A percentile compares a stretch with the other conserved stretches of the same genome.
These are phyloP conservation scores for Zygnema circumcarinatum DNA, from an alignment of 139 green algal genomes.

Conservation along the genomic window DNA sequence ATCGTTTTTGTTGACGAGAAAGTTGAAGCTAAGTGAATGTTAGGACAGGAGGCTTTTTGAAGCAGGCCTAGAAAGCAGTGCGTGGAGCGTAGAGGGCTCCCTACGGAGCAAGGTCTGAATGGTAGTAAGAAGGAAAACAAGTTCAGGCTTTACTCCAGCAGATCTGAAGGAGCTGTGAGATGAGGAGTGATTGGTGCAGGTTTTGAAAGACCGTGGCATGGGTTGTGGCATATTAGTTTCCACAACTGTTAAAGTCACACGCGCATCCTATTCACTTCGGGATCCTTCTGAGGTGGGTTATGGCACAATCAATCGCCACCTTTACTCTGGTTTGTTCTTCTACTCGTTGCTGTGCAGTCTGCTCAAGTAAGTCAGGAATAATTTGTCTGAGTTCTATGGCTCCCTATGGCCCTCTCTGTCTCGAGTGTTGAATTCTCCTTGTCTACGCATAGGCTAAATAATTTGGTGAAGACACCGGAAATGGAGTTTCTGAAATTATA, in stretches of 20 bases:
- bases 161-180: not conserved
- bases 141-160: not conserved
- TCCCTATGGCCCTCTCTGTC: not conserved
- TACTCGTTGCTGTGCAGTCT: not conserved
- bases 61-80: not conserved
- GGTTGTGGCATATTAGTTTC: conserved; percentile 56
- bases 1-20: not conserved
- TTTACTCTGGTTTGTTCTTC: not conserved
- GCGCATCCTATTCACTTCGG: conserved; percentile 43
- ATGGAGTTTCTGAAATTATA: not conserved
- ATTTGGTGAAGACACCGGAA: not conserved
- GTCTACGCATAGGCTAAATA: not conserved
- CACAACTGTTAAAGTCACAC: conserved; percentile 36
- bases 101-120: not conserved
- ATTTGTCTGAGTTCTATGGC: conserved; percentile 6
- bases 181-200: conserved; percentile 20
- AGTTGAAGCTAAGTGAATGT: not conserved
- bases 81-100: not conserved
- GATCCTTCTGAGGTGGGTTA: conserved; percentile 47
- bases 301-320: not conserved
- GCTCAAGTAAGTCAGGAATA: not conserved
- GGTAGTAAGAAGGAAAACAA: not conserved
- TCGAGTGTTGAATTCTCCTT: conserved; percentile 11
- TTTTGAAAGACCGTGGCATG: conserved; percentile 46
- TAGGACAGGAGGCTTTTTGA: not conserved